These are phyloP conservation scores for Pleoardoris graminearum DNA, from an alignment of 2,329 filamentous ascomycete species.

Conservation along the genomic window DNA sequence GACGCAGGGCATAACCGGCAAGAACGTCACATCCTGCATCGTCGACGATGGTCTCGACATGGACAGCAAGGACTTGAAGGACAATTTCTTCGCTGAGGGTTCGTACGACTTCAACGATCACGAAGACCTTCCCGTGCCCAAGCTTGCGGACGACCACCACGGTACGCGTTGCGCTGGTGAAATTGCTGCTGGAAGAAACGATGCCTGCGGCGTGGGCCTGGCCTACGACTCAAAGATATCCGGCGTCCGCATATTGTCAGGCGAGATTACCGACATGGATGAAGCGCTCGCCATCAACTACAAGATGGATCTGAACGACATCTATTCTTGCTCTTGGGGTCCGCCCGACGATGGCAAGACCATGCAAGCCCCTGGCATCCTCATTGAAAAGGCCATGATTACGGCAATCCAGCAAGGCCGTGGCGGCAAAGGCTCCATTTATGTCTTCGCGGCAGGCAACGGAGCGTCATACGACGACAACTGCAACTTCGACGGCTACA, in stretches of 20 bases:
- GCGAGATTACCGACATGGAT: conserved; percentile 86
- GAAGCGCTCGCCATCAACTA: conserved; percentile 94
- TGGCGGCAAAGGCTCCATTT: conserved; percentile 81
- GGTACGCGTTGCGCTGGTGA: conserved; percentile 95
- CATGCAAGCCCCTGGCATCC: conserved; percentile 89
- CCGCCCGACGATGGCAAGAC: conserved; percentile 89
- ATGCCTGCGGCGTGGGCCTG: conserved; percentile 93
- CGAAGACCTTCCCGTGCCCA: conserved; percentile 74
- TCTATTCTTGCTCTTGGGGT: conserved; percentile 99
- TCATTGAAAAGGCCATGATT: conserved; percentile 89
- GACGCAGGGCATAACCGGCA: conserved; percentile 86
- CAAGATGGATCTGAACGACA: conserved; percentile 86
- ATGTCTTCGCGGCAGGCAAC: conserved; percentile 96
- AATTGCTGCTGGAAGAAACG: conserved; percentile 86
- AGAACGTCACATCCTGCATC: conserved; percentile 87
- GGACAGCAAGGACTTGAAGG: conserved; percentile 88
- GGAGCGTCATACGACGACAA: conserved; percentile 87
- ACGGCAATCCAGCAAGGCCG: conserved; percentile 90
- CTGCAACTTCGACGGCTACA: conserved; percentile 99
- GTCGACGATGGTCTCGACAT: conserved; percentile 97
- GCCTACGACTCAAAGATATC: conserved; percentile 90
- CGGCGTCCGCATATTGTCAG: conserved; percentile 89
- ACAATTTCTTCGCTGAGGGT: conserved; percentile 89
- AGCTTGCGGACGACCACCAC: conserved; percentile 83
- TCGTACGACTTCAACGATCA: conserved; percentile 97